A percentile compares a stretch with the other conserved stretches of the same genome.
Conservation (phyloP, 2,329 filamentous ascomycete genomes). For the Didymella pomorum region DNA sequence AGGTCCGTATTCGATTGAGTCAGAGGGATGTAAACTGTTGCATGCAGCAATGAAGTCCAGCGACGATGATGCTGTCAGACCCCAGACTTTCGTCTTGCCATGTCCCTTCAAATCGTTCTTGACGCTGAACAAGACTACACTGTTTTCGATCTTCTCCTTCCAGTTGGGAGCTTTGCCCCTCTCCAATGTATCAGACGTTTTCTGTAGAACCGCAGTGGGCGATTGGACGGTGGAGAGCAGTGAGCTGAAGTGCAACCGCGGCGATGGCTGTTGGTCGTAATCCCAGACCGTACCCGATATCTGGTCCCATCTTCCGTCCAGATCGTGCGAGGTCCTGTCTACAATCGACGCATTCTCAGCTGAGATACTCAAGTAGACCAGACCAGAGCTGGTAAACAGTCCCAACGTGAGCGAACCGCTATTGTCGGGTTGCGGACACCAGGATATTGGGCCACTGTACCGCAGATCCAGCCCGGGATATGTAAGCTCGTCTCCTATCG, state of each 20-base stretch:
- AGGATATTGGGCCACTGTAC: conserved; percentile 41
- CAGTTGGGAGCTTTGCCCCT: conserved; percentile 43
- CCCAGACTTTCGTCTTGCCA: conserved; percentile 62
- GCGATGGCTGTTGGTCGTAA: conserved; percentile 22
- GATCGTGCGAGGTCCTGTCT: conserved; percentile 36
- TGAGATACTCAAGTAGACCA: conserved; percentile 40
- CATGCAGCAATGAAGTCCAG: conserved; percentile 59
- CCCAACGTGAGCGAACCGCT: conserved; percentile 36
- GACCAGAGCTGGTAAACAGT: conserved; percentile 41
- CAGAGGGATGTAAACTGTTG: conserved; percentile 63
- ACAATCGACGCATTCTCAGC: conserved; percentile 34
- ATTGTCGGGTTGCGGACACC: conserved; percentile 31
- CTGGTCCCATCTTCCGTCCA: conserved; percentile 55
- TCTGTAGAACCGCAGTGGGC: conserved; percentile 41
- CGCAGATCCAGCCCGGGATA: conserved; percentile 35
- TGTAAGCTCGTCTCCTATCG: conserved; percentile 33
- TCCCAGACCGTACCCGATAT: conserved; percentile 50
- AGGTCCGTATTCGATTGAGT: conserved; percentile 65
- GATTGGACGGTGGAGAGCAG: conserved; percentile 46
- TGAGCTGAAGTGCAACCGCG: conserved; percentile 50
- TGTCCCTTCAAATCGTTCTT: conserved; percentile 60
- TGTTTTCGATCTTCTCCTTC: conserved; percentile 51
- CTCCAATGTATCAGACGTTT: conserved; percentile 28
- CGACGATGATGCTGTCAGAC: conserved; percentile 58
- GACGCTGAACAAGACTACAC: conserved; percentile 56